Evolutionary conservation across 1,139 yeast genomes (phyloP).

Genomic region (Tardiomyces depauwii): DNA sequence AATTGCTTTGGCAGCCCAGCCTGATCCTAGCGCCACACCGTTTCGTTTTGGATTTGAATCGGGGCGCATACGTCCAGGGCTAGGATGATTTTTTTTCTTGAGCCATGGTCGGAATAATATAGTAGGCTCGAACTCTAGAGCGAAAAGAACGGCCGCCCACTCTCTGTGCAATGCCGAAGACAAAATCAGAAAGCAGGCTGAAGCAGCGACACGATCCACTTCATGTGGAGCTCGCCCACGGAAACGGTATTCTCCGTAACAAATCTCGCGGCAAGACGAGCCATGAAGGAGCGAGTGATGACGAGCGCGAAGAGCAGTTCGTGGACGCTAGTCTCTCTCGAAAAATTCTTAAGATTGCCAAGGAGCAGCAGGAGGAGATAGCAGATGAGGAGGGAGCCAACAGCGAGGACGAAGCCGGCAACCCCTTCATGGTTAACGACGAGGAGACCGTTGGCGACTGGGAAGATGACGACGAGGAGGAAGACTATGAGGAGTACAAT

Average conservation of each 20-base stretch:
- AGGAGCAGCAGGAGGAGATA: constrained; percentile 84
- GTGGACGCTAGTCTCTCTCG: constrained; percentile 78
- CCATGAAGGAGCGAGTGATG: constrained; percentile 22
- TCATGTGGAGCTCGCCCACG: constrained; percentile 60
- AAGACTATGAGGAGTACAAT: constrained; percentile 38
- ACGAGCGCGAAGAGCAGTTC: constrained; percentile 46
- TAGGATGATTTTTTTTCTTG: neutral
- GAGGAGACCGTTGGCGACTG: constrained; percentile 10
- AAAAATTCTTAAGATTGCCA: constrained; percentile 78
- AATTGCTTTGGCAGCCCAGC: too few species aligned
- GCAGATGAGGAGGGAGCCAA: constrained; percentile 46
- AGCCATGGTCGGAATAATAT: neutral
- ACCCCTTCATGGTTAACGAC: constrained; percentile 17
- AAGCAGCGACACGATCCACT: constrained; percentile 62
- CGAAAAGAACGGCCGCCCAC: too few species aligned
- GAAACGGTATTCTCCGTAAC: constrained; percentile 56
- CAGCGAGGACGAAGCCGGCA: constrained; percentile 16
- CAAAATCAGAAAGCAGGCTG: constrained; percentile 10
- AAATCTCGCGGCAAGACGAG: constrained; percentile 17
- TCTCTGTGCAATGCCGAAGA: constrained; percentile 21
- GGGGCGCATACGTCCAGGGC: too few species aligned
- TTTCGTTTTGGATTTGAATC: too few species aligned
- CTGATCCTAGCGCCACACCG: too few species aligned
- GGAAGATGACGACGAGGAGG: constrained; percentile 29
- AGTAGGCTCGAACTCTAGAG: too few species aligned